phyloP scores from a whole-genome alignment of 2,329 filamentous ascomycete genomes.

The Calonectria crousiana region DNA sequence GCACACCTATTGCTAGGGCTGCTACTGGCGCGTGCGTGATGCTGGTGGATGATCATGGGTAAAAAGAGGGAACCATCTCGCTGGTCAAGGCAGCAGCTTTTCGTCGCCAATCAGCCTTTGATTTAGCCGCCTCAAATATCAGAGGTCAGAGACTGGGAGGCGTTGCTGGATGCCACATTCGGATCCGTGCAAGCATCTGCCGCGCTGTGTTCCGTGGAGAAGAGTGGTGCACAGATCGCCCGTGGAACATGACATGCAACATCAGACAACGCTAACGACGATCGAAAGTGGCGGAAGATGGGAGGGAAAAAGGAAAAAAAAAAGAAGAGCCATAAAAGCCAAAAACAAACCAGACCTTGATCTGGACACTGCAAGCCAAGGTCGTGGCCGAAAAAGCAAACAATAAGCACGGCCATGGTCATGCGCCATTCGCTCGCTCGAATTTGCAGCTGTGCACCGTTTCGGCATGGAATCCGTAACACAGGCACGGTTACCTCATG shows the following conservation, averaged over 20 bases:
- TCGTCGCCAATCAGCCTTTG: slow-evolving; percentile 3
- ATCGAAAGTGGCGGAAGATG: not conserved
- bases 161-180: slow-evolving; percentile 22
- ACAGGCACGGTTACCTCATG: slow-evolving; percentile 11
- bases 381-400: not conserved
- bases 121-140: slow-evolving; percentile 1
- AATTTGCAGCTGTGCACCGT: slow-evolving; percentile 7
- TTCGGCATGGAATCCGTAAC: slow-evolving; percentile 3
- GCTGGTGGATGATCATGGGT: not conserved
- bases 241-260: slow-evolving; percentile 16
- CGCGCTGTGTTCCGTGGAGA: slow-evolving; percentile 21
- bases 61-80: slow-evolving; percentile 8
- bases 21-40: not conserved
- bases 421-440: not conserved
- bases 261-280: slow-evolving; percentile 20
- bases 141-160: slow-evolving; percentile 20
- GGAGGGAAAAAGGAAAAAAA: not conserved
- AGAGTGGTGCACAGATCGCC: slow-evolving; percentile 29
- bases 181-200: slow-evolving; percentile 32
- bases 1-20: not conserved
- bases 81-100: slow-evolving; percentile 13
- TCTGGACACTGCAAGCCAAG: not conserved
- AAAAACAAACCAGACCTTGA: not conserved
- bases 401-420: slow-evolving; percentile 1
- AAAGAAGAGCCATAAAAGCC: not conserved